phyloP scores from a whole-genome alignment of 257 asterid genomes.

The Solanum dulcamara region DNA sequence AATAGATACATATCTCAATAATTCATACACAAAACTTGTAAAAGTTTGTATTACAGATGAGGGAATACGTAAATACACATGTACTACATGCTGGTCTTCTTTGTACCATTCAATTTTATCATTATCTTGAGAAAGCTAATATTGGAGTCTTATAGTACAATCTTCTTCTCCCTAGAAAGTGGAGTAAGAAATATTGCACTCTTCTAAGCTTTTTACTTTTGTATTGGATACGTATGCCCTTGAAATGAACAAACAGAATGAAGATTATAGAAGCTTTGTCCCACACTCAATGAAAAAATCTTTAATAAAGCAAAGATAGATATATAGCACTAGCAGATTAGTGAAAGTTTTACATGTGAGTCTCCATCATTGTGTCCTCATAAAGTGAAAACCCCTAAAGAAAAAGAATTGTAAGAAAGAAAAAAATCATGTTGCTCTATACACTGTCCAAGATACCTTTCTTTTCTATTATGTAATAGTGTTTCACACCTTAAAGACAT shows the following conservation, averaged over 20 bases:
- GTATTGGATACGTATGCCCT: neutral
- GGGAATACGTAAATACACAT: neutral
- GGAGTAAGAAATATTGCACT: neutral
- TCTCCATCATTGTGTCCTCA: constrained; percentile 3
- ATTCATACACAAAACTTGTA: neutral
- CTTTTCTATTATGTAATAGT: neutral
- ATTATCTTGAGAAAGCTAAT: neutral
- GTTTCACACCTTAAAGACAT: neutral
- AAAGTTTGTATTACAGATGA: neutral
- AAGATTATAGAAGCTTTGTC: neutral
- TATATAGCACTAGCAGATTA: neutral
- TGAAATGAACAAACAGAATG: neutral
- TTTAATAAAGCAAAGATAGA: neutral
- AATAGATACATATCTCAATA: too few relatives aligned
- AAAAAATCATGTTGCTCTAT: neutral
- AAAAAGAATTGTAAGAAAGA: neutral
- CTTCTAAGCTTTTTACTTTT: neutral
- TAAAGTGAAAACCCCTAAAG: constrained; percentile 1
- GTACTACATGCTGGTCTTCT: neutral
- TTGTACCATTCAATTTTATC: neutral
- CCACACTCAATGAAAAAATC: neutral
- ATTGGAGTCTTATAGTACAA: neutral
- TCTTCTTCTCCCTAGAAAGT: neutral
- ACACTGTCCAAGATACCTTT: neutral
- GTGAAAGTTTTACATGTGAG: constrained; percentile 1